A percentile compares a stretch with the other conserved stretches of the same genome.
phyloP scores from a whole-genome alignment of 371 early-diverging fungal species.

The Phascolomyces articulosus region DNA sequence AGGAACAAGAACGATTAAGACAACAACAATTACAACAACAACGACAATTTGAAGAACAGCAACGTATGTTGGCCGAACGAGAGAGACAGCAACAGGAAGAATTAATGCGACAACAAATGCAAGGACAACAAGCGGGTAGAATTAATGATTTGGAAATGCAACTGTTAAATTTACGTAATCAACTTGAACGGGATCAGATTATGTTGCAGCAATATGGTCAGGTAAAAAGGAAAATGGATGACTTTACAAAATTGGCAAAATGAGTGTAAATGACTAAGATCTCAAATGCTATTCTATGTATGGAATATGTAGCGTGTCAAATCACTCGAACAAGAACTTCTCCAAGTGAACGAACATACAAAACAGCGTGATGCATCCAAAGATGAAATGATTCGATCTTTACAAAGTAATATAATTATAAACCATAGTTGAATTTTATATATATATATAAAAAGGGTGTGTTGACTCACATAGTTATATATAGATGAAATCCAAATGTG shows the following conservation, averaged over 20 bases:
- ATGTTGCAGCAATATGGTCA: constrained; percentile 83
- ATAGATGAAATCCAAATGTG: constrained; percentile 78
- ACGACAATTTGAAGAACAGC: constrained; percentile 74
- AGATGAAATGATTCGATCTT: constrained; percentile 74
- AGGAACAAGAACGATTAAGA: constrained; percentile 61
- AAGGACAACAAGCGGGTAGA: constrained; percentile 74
- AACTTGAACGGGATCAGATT: constrained; percentile 85
- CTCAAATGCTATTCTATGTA: constrained; percentile 15
- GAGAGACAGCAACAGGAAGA: constrained; percentile 71
- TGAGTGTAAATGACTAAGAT: too few species aligned
- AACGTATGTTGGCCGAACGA: constrained; percentile 65
- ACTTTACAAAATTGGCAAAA: too few species aligned
- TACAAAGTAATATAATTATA: constrained; percentile 63
- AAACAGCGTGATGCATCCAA: constrained; percentile 74
- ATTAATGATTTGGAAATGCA: constrained; percentile 82
- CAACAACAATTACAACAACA: constrained; percentile 71
- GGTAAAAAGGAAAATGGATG: constrained; percentile 27
- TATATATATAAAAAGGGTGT: too few species aligned
- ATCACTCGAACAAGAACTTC: constrained; percentile 83
- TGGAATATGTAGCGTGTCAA: constrained; percentile 52
- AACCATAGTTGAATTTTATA: too few species aligned
- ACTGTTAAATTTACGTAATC: constrained; percentile 73
- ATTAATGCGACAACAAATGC: constrained; percentile 72
- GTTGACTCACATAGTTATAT: too few species aligned
- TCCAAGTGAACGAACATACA: constrained; percentile 67